Evolutionary conservation across 768 basidiomycete species (phyloP).

Genomic region (Auricularia auricula-judae): DNA sequence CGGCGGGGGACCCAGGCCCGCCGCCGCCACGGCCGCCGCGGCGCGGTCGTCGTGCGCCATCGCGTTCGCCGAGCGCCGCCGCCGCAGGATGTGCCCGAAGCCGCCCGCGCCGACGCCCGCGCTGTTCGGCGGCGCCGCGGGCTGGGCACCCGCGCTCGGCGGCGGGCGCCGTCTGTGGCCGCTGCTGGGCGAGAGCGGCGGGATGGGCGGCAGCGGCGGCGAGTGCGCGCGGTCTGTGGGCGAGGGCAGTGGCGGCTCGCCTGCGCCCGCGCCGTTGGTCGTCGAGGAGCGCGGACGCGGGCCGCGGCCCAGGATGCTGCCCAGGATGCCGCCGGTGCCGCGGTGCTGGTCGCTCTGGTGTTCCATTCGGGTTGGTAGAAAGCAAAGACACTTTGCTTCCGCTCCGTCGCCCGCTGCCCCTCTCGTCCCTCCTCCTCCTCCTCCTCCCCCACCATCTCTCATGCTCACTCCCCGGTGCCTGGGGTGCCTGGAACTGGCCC

Average conservation of each 20-base stretch:
- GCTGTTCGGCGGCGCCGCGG: not conserved
- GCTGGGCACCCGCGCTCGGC: not conserved
- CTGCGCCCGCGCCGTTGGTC: not conserved
- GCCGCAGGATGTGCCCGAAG: constrained; percentile 54
- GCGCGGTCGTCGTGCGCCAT: constrained; percentile 8
- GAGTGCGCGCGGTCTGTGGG: not conserved
- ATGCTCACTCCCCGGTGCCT: too few species aligned
- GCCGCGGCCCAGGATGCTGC: not conserved
- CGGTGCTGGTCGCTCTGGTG: not conserved
- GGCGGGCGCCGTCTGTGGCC: not conserved
- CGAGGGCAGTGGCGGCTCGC: not conserved
- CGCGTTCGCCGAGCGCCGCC: constrained; percentile 39
- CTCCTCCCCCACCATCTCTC: too few species aligned
- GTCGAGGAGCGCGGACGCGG: not conserved
- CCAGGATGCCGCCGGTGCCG: not conserved
- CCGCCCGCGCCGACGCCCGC: constrained; percentile 11
- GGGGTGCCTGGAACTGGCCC: too few species aligned
- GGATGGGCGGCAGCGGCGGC: not conserved
- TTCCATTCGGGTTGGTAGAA: not conserved
- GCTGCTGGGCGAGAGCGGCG: not conserved
- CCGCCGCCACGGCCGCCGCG: constrained; percentile 7
- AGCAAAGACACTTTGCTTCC: too few species aligned
- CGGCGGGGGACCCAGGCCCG: constrained; percentile 8
- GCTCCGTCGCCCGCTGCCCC: too few species aligned
- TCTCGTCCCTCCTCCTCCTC: too few species aligned